Evolutionary conservation across 306 rosid species (phyloP).

Genomic region (Corylus avellana): DNA sequence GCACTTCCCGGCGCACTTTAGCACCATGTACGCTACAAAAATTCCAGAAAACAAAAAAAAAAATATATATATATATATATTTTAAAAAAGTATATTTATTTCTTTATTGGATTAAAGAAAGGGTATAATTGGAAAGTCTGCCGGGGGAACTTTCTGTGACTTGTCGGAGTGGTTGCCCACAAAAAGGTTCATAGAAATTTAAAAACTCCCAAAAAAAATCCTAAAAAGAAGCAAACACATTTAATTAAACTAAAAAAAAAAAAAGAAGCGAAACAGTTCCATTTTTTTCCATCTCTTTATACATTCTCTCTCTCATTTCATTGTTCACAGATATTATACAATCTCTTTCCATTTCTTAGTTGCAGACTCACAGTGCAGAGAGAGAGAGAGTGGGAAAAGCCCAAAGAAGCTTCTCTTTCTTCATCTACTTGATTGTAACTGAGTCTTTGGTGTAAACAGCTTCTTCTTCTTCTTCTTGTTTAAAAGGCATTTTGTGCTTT

Average conservation of each 20-base stretch:
- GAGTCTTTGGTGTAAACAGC: constrained; percentile 23
- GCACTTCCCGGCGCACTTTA: constrained; percentile 32
- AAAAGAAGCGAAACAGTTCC: constrained; percentile 25
- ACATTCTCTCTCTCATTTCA: background rate
- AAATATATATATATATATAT: too few species aligned
- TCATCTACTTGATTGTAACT: constrained; percentile 25
- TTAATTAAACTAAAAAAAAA: constrained; percentile 8
- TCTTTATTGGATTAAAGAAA: constrained; percentile 14
- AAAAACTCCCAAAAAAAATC: constrained; percentile 22
- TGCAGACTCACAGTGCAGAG: constrained; percentile 12
- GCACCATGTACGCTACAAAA: constrained; percentile 6
- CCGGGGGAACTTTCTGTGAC: constrained; percentile 54
- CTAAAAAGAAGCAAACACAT: constrained; percentile 34
- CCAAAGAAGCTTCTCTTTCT: constrained; percentile 38
- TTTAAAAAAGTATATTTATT: constrained; percentile 8
- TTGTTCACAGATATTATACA: background rate
- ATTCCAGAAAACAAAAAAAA: background rate
- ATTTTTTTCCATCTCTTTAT: constrained; percentile 39
- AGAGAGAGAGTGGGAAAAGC: constrained; percentile 29
- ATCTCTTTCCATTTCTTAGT: constrained; percentile 7
- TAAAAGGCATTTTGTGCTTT: constrained; percentile 34
- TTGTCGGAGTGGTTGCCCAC: constrained; percentile 80
- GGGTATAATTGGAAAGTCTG: constrained; percentile 27
- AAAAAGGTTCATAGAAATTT: constrained; percentile 35
- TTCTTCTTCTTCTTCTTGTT: constrained; percentile 1